Evolutionary conservation across 2,329 filamentous ascomycete species (phyloP).

Genomic region (Xylaria sp.): DNA sequence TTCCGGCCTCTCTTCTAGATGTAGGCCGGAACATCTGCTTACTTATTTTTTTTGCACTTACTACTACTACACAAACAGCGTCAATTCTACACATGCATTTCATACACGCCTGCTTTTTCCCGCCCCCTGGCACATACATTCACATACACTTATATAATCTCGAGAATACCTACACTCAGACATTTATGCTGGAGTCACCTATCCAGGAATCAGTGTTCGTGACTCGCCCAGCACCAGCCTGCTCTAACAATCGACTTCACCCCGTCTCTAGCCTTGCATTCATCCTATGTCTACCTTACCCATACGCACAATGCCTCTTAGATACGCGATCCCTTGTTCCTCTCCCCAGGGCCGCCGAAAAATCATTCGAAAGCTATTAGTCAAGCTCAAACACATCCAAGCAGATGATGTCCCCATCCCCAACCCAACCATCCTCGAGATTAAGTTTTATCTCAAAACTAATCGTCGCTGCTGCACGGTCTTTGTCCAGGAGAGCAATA

Average conservation of each 20-base stretch:
- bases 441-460: conserved; percentile 44
- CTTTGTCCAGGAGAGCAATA: conserved; percentile 15
- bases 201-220: neutral
- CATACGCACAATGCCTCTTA: conserved; percentile 29
- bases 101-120: neutral
- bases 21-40: neutral
- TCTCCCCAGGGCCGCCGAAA: conserved; percentile 32
- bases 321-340: conserved; percentile 19
- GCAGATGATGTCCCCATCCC: conserved; percentile 43
- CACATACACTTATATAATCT: neutral
- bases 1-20: neutral
- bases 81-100: neutral
- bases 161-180: neutral
- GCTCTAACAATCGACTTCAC: conserved; percentile 4
- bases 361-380: conserved; percentile 36
- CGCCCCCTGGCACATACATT: neutral
- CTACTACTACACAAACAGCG: neutral
- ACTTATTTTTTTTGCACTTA: neutral
- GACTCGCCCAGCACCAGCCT: neutral
- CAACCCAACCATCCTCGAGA: conserved; percentile 42
- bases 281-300: conserved; percentile 24
- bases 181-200: neutral
- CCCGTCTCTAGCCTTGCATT: conserved; percentile 1
- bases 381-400: conserved; percentile 43
- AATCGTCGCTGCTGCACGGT: conserved; percentile 34